Conservation (phyloP, 139 green algal genomes). For the Edaphochlamys debaryana region DNA sequence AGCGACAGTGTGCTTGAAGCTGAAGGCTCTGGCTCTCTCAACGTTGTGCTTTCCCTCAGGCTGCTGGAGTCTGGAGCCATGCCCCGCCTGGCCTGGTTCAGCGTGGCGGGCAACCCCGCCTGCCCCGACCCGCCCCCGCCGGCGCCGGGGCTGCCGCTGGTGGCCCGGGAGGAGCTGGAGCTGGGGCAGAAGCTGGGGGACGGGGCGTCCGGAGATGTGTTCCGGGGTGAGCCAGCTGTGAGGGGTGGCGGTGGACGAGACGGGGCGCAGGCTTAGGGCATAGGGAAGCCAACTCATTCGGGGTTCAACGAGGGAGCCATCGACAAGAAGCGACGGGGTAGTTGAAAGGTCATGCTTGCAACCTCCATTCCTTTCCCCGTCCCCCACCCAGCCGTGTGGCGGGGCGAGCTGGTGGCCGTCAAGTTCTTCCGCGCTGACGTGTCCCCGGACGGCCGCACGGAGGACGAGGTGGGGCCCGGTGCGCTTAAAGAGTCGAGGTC, state of each 20-base stretch:
- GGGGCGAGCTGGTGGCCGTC: conserved; percentile 70
- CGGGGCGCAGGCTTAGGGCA: no score
- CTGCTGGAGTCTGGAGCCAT: no score
- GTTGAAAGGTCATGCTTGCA: no score
- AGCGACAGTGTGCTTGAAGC: no score
- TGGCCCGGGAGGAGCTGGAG: conserved; percentile 53
- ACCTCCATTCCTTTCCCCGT: no score
- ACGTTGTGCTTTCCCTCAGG: no score
- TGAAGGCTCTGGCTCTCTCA: no score
- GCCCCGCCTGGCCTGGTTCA: conserved; percentile 79
- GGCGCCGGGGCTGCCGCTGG: conserved; percentile 32
- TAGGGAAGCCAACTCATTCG: no score
- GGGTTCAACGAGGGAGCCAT: no score
- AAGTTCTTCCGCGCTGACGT: conserved; percentile 81
- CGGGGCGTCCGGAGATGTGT: conserved; percentile 84
- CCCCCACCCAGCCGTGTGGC: conserved; percentile 29
- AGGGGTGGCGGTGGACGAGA: neutral
- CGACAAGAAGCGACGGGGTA: no score
- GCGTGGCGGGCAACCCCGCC: conserved; percentile 77
- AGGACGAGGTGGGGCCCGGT: no score
- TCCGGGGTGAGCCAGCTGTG: conserved; percentile 12
- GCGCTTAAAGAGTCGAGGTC: no score
- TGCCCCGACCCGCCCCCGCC: conserved; percentile 49
- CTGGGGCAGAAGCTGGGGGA: conserved; percentile 77
- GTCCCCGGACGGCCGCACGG: conserved; percentile 67